Evolutionary conservation across 2,329 filamentous ascomycete species (phyloP).

Genomic region (Colletotrichum truncatum): DNA sequence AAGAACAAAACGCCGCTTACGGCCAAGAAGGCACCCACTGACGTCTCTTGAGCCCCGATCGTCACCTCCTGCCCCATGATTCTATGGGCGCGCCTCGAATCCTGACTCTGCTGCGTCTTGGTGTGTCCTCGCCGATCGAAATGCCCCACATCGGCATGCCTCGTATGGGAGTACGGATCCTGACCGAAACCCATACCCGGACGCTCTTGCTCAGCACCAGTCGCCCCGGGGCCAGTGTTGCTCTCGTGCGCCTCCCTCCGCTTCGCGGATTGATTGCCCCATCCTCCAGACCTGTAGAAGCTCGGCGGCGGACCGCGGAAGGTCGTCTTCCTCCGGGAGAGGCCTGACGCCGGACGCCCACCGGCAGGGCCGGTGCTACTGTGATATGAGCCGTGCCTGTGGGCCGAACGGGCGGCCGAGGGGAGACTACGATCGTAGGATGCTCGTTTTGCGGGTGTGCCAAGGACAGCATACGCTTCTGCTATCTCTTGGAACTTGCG

Average conservation of each 20-base stretch:
- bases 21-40: conserved; percentile 57
- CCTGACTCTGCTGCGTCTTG: conserved; percentile 74
- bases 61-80: conserved; percentile 50
- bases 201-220: neutral
- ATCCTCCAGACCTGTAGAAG: conserved; percentile 86
- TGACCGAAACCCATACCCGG: conserved; percentile 69
- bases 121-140: conserved; percentile 81
- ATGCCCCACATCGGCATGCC: conserved; percentile 71
- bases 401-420: conserved; percentile 40
- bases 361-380: conserved; percentile 70
- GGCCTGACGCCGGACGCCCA: conserved; percentile 80
- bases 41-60: conserved; percentile 50
- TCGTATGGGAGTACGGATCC: conserved; percentile 50
- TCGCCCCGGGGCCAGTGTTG: conserved; percentile 39
- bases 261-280: conserved; percentile 73
- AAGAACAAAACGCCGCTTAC: conserved; percentile 57
- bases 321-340: conserved; percentile 78
- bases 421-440: conserved; percentile 80
- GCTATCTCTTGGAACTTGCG: conserved; percentile 84
- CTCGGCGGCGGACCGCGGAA: conserved; percentile 89
- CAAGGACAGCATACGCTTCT: conserved; percentile 84
- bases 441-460: conserved; percentile 76
- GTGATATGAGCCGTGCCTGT: conserved; percentile 58
- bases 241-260: conserved; percentile 61
- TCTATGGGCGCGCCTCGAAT: conserved; percentile 53